Conservation (phyloP, 371 early-diverging fungal genomes). For the Rhizomucor miehei region DNA sequence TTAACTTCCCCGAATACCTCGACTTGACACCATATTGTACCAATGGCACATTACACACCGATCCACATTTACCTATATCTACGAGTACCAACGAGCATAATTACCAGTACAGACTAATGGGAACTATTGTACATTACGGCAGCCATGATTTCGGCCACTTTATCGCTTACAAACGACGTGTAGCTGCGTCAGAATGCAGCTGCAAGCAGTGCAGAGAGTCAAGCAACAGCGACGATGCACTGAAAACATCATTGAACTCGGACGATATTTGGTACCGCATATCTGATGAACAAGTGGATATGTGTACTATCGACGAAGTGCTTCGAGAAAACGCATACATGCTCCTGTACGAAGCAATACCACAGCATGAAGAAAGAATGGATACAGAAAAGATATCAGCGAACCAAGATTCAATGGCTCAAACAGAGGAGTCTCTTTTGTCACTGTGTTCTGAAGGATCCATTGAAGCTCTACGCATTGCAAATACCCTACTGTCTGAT, state of each 20-base stretch:
- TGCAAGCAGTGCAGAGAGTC: constrained; percentile 18
- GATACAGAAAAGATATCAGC: background rate
- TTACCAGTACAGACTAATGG: constrained; percentile 66
- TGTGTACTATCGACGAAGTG: constrained; percentile 54
- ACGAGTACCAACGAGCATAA: background rate
- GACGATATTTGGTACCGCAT: constrained; percentile 64
- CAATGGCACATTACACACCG: constrained; percentile 46
- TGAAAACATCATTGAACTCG: constrained; percentile 4
- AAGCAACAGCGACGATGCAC: background rate
- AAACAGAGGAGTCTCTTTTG: constrained; percentile 2
- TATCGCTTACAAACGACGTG: constrained; percentile 79
- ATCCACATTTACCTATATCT: constrained; percentile 58
- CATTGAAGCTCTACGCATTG: constrained; percentile 29
- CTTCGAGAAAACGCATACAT: constrained; percentile 80
- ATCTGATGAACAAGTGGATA: constrained; percentile 83
- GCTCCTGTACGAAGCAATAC: constrained; percentile 75
- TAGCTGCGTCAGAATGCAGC: constrained; percentile 27
- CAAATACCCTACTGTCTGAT: constrained; percentile 21
- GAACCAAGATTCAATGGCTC: constrained; percentile 1
- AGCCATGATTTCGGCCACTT: constrained; percentile 91
- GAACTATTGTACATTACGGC: constrained; percentile 85
- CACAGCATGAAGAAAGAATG: background rate
- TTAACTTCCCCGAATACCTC: constrained; percentile 57
- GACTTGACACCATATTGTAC: constrained; percentile 63
- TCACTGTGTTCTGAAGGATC: constrained; percentile 12